phyloP scores from a whole-genome alignment of 2,329 filamentous ascomycete species.

The Diaporthe sp. region DNA sequence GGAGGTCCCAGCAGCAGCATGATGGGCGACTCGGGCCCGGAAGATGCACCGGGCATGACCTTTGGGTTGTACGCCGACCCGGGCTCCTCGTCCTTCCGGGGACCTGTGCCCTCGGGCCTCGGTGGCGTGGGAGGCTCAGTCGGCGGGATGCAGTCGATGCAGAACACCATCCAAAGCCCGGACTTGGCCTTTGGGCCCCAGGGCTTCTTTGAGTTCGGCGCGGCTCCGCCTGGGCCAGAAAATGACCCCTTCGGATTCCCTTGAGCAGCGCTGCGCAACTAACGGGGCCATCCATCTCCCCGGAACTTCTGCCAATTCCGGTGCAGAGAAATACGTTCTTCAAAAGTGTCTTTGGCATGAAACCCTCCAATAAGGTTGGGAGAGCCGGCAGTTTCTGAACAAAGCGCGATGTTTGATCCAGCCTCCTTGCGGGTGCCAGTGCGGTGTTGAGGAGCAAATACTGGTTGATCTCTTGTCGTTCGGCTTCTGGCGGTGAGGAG shows the following conservation, averaged over 20 bases:
- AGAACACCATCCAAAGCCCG: slow-evolving; percentile 1
- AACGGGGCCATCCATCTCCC: not conserved
- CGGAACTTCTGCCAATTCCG: no score
- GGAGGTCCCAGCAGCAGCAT: not conserved
- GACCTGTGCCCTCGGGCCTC: not conserved
- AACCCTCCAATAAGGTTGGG: not conserved
- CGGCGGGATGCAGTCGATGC: slow-evolving; percentile 18
- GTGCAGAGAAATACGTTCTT: not conserved
- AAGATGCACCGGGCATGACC: not conserved
- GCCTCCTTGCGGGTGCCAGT: not conserved
- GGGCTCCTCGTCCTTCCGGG: not conserved
- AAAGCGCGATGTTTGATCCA: no score
- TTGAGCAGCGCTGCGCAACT: not conserved
- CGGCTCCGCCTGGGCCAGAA: not conserved
- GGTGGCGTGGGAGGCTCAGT: slow-evolving; percentile 10
- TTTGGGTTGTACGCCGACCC: slow-evolving; percentile 20
- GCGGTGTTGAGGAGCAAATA: not conserved
- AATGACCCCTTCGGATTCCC: slow-evolving; percentile 6
- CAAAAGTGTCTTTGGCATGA: not conserved
- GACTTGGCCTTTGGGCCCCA: slow-evolving; percentile 19
- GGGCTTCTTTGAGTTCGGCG: slow-evolving; percentile 13
- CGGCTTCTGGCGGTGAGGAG: not conserved
- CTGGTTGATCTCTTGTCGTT: not conserved
- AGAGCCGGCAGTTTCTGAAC: not conserved
- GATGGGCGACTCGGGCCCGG: slow-evolving; percentile 11